These are phyloP conservation scores for Solanum hybrid DNA, from an alignment of 305 asterid species.

Conservation along the genomic window DNA sequence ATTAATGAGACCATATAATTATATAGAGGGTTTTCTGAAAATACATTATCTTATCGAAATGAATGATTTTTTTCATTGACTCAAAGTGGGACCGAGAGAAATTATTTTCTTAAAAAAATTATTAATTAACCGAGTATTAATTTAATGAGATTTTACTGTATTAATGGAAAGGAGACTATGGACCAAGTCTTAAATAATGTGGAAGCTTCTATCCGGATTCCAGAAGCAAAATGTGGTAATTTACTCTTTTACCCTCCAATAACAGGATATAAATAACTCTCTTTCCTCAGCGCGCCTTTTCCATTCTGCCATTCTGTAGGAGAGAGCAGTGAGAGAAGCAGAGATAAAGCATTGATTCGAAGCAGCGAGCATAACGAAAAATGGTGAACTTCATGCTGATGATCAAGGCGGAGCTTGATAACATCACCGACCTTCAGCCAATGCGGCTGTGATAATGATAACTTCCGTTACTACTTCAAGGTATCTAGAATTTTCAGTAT, in stretches of 20 bases:
- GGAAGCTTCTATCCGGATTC: not conserved
- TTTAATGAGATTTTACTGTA: too few species aligned
- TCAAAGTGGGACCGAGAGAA: too few species aligned
- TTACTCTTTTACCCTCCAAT: not conserved
- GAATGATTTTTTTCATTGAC: too few species aligned
- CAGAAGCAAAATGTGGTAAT: not conserved
- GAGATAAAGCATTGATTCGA: constrained; percentile 11
- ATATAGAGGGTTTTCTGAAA: too few species aligned
- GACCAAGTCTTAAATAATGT: too few species aligned
- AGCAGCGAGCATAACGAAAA: not conserved
- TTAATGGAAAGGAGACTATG: too few species aligned
- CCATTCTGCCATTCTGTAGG: not conserved
- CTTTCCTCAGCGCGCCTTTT: not conserved
- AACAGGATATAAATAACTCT: not conserved
- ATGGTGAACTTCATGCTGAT: constrained; percentile 64
- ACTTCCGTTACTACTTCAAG: constrained; percentile 65
- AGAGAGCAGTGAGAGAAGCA: not conserved
- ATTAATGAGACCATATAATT: too few species aligned
- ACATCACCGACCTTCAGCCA: constrained; percentile 72
- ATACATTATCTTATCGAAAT: too few species aligned
- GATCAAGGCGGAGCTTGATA: constrained; percentile 76
- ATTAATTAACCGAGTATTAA: too few species aligned
- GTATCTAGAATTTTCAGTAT: constrained; percentile 13
- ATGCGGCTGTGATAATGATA: constrained; percentile 71
- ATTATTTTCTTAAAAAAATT: too few species aligned